Evolutionary conservation across 176 grass and related monocot genomes (phyloP), one percentile per base, ranked within the genome.

Genomic region (Thinopyrum elongatum): DNA sequence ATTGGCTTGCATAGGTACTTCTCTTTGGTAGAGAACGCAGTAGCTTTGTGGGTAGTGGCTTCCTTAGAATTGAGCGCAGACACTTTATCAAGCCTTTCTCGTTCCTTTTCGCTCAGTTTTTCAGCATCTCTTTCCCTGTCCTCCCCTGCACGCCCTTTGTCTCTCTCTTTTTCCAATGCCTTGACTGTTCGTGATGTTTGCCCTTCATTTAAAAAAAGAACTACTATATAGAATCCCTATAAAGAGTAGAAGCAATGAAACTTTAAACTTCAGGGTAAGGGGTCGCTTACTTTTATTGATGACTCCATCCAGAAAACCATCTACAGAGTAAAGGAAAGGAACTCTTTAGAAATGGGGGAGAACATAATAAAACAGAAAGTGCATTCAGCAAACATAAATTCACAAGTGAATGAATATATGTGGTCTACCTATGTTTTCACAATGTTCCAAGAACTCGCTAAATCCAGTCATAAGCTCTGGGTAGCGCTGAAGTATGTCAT

Each of bases 1-100:
- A 95, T 91, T 59, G 93, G 93, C 70, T 95, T 95, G 86, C 80
- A 91, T 28, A 93, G 9, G 80, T 91, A 89, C 70, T 95, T 92
- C 57, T 92, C 93, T 91, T 95, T 95, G 83, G 66, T 80, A 53
- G 88, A 89, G 31, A 83, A 76, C 3, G 83, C 4, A 63, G 64
- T 21, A 82, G 86, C 70, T 79, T 90, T 95, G 36, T 86, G 85
- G 22, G 60, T 51, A 21, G 72, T 19, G 2, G 27, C 87, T 16
- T 95, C 93, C 70, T 92, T 95, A 44, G 82, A 76, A 84, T 82
- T 88, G 77, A 74, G 60, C 47, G 47, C 21, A 77, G 87, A 83
- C 55, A 57, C 79, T 77, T 95, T 92, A 41, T 88, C 86, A 84
- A 80, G 29, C 78, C 76, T 94, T 78, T 89, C 86, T 51, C 76